Evolutionary conservation across 78 protist species (phyloP).

Genomic region (Cyanophora paradoxa): DNA sequence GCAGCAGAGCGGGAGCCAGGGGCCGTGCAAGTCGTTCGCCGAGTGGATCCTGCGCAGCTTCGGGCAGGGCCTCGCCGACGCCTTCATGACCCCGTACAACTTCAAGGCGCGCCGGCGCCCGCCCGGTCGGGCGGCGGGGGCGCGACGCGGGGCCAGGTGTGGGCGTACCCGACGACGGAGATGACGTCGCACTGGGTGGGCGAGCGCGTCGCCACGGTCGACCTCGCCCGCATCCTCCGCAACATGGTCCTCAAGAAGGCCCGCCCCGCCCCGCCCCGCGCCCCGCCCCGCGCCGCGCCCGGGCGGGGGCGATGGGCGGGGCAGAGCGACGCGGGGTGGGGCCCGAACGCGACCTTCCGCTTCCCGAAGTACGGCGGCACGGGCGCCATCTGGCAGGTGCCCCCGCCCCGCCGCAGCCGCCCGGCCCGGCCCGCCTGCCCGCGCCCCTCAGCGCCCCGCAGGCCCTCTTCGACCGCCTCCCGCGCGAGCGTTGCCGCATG

Average conservation of each 20-base stretch:
- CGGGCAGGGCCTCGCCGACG: slow-evolving; percentile 9
- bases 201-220: slow-evolving; percentile 32
- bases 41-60: neutral
- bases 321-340: slow-evolving; percentile 10
- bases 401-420: no score
- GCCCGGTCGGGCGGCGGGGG: no score
- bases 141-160: neutral
- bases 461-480: neutral
- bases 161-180: slow-evolving; percentile 27
- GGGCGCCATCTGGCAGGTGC: slow-evolving; percentile 6
- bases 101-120: slow-evolving; percentile 3
- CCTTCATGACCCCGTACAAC: slow-evolving; percentile 32
- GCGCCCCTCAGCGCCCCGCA: no score
- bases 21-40: neutral
- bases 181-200: slow-evolving; percentile 17
- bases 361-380: slow-evolving; percentile 20
- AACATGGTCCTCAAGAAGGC: neutral
- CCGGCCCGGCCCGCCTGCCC: no score
- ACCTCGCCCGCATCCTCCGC: neutral
- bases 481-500: neutral
- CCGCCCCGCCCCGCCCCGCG: no score
- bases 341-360: slow-evolving; percentile 27
- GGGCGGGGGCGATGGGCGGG: neutral
- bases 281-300: neutral
- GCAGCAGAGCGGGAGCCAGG: no score